phyloP scores from a whole-genome alignment of 2,329 filamentous ascomycete genomes.

The Mollisiaceae sp. region DNA sequence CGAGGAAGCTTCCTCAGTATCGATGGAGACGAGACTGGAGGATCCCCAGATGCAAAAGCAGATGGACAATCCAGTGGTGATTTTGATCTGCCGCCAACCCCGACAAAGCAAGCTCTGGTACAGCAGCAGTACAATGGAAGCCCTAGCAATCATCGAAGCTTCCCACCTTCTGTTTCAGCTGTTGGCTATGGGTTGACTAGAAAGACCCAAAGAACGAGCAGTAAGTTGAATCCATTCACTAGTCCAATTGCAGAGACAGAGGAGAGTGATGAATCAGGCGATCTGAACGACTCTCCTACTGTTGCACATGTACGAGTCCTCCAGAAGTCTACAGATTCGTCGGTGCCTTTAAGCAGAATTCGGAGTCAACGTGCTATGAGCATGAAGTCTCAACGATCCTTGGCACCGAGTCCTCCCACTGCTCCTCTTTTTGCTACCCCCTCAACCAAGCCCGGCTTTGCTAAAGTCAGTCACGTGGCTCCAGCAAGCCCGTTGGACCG shows the following conservation, averaged over 20 bases:
- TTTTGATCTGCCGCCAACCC: constrained; percentile 85
- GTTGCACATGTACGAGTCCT: constrained; percentile 43
- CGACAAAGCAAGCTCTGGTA: constrained; percentile 73
- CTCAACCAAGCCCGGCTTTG: constrained; percentile 49
- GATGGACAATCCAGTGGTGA: constrained; percentile 66
- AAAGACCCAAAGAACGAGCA: constrained; percentile 41
- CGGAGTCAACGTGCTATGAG: constrained; percentile 43
- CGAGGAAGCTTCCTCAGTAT: constrained; percentile 77
- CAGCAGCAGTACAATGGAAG: constrained; percentile 37
- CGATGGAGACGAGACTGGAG: constrained; percentile 64
- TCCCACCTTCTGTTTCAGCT: constrained; percentile 35
- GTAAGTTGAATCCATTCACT: constrained; percentile 44
- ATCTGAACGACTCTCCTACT: constrained; percentile 42
- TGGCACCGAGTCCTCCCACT: constrained; percentile 38
- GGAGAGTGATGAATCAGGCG: constrained; percentile 40
- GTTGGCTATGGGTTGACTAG: constrained; percentile 36
- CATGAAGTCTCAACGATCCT: constrained; percentile 35
- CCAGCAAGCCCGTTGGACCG: constrained; percentile 67
- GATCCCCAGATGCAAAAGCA: constrained; percentile 60
- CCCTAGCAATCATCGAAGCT: constrained; percentile 38
- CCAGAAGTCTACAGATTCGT: constrained; percentile 44
- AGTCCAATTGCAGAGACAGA: constrained; percentile 35
- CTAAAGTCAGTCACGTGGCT: constrained; percentile 57
- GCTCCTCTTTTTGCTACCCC: constrained; percentile 41
- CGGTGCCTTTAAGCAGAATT: constrained; percentile 47